Evolutionary conservation across 1,284 basidiomycete genomes (phyloP).

Genomic region (Trametes versicolor): DNA sequence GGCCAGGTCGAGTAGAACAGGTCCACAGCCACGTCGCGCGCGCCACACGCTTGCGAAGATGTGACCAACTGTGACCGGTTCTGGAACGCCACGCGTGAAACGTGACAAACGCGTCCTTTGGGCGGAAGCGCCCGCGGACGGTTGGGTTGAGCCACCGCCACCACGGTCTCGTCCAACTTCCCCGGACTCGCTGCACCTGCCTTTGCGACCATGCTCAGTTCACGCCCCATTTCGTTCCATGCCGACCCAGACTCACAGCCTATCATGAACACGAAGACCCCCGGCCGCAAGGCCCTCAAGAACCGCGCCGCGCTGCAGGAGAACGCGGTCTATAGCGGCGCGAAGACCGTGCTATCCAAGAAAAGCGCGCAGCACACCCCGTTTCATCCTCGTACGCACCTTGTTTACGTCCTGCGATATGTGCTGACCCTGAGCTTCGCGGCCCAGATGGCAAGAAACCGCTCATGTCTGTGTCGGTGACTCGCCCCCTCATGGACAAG

Average conservation of each 20-base stretch:
- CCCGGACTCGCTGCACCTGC: background rate
- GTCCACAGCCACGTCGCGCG: background rate
- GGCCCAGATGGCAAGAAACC: conserved; percentile 36
- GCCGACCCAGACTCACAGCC: conserved; percentile 39
- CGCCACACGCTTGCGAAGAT: background rate
- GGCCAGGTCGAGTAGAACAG: background rate
- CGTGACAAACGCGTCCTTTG: conserved; percentile 13
- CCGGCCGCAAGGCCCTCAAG: conserved; percentile 54
- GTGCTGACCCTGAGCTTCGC: background rate
- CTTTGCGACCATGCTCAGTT: conserved; percentile 53
- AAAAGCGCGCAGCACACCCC: conserved; percentile 54
- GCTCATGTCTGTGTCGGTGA: conserved; percentile 30
- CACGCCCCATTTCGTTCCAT: conserved; percentile 52
- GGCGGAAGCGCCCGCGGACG: background rate
- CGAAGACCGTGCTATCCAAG: conserved; percentile 53
- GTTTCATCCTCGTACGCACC: conserved; percentile 40
- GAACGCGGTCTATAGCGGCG: conserved; percentile 53
- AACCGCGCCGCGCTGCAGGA: conserved; percentile 58
- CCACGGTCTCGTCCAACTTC: background rate
- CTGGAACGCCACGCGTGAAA: conserved; percentile 1
- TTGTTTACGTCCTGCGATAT: background rate
- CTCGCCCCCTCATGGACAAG: conserved; percentile 64
- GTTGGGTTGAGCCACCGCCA: conserved; percentile 24
- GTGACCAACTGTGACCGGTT: background rate
- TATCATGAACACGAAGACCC: conserved; percentile 54